Evolutionary conservation across 768 basidiomycete genomes (phyloP), one percentile per base, ranked within the genome.

Genomic region (Termitomyces sp.): DNA sequence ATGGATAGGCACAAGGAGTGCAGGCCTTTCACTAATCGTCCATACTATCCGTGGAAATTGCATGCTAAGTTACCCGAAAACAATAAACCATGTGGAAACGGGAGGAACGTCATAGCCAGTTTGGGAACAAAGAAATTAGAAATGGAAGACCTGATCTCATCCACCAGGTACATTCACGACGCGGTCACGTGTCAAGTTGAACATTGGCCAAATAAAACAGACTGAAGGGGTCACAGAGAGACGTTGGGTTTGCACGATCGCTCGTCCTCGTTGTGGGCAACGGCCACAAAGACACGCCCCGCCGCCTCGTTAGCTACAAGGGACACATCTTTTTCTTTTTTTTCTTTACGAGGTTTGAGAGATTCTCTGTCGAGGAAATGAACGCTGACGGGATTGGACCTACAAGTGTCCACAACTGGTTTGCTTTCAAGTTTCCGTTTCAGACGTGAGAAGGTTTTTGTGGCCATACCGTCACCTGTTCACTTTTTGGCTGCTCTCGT

Each of bases 171-270:
- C 75, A 69, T 20, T 72, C 69, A 73, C 62, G 37, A 75, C 75
- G 72, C 76, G 76, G 67, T 78, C 78, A 80, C 77, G 77, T 78
- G 78, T 45, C 70, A 76, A 75, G 67, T 75, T 78, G 77, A 87
- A 86, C 82, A 68, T 71, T 59, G 60, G 58, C 65, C 71, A 73
- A 76, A 75, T 73, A 74, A 76, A 76, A 71, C 64, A 70, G 75
- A 75, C 61, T 73, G 42, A 65, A 58, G 34, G 62, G 57, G 56
- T 63, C 7, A 31, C 36, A 24, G 61, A 63, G 56, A 57, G 64
- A 62, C 65, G 68, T 64, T 64, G 65, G 58, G 66, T 67, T 65
- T 69, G 64, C 67, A 62, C 68, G 71, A 68, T 55, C 47, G 57
- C 59, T 52, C 53, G 54, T 62, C 56, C 63, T 66, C 64, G 63